Base-by-base conservation (phyloP, 2,329 filamentous ascomycete species). In the Aspergillus clavatus region DNA sequence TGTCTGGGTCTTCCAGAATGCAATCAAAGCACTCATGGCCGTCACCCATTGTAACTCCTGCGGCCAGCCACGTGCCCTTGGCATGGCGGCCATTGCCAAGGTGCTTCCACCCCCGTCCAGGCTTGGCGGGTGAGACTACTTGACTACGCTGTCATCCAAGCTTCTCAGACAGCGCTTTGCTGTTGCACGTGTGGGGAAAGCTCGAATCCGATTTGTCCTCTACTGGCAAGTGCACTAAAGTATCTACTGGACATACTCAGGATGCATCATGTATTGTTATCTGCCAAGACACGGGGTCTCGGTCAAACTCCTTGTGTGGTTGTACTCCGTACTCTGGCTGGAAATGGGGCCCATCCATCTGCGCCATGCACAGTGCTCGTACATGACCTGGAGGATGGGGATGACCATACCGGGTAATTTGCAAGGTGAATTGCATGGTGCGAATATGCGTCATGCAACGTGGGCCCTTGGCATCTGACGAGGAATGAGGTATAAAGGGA, bases 111-210 rank as follows among this genome's bases (percentile, higher is more conserved):
- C n/a, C 10, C 18, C 31, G 27, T 18, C 10, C 22, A 33, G 38
- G 33, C 42, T 45, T 48, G 46, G 46, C 46, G 28, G 22, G 2
- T 12, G 31, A 12, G 11, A 35, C 10, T 21, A 3, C 31, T 14
- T 26, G 14, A 29, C 36, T 27, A 12, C 18, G 28, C 37, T 37
- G 18, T 19, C 31, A 27, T 29, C 41, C 36, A 35, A 40, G 45
- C 41, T 48, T 41, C 42, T 22, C 37, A 43, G 19, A 21, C 28
- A 38, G 31, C 31, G 37, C 28, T 27, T 38, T 24, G 26, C 24
- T 33, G 40, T 47, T 28, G 45, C 52, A 54, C 52, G 50, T 54
- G 52, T 45, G 43, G 28, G 43, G 7, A 21, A 40, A 38, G n/a
- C 8, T 5, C 8, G 7, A 19, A 39, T 46, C 33, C 43, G 12